Conservation (phyloP, 2,329 filamentous ascomycete species). For the Fusarium sp. region DNA sequence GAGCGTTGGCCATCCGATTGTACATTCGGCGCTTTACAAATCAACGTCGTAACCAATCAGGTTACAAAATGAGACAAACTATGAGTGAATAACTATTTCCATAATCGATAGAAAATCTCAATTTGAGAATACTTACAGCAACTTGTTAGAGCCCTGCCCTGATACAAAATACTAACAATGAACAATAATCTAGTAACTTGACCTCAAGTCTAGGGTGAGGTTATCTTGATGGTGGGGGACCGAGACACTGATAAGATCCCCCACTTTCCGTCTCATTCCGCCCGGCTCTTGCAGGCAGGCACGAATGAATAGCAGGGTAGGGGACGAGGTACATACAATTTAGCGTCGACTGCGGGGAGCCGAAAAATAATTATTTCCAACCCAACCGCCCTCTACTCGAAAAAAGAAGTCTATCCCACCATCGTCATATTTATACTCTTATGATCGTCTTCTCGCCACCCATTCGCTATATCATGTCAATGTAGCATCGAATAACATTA, state of each 20-base stretch:
- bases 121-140: too few relatives aligned
- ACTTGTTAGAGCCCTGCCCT: too few relatives aligned
- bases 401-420: conserved; percentile 11
- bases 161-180: background rate
- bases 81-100: too few relatives aligned
- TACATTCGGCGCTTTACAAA: too few relatives aligned
- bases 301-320: conserved; percentile 36
- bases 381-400: conserved; percentile 22
- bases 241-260: conserved; percentile 39
- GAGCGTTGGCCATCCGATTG: too few relatives aligned
- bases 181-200: background rate
- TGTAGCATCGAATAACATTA: conserved; percentile 42
- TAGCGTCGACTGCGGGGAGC: conserved; percentile 40
- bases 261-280: conserved; percentile 30
- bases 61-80: too few relatives aligned
- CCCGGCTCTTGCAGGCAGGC: conserved; percentile 1
- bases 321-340: conserved; percentile 35
- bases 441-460: conserved; percentile 7
- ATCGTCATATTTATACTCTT: conserved; percentile 22
- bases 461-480: conserved; percentile 38
- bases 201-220: conserved; percentile 29
- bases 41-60: too few relatives aligned
- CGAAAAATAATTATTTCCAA: conserved; percentile 47
- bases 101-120: too few relatives aligned
- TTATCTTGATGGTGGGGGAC: conserved; percentile 21